Base-by-base conservation (phyloP, 495 filamentous ascomycete species). In the Penicillium paxilli region DNA sequence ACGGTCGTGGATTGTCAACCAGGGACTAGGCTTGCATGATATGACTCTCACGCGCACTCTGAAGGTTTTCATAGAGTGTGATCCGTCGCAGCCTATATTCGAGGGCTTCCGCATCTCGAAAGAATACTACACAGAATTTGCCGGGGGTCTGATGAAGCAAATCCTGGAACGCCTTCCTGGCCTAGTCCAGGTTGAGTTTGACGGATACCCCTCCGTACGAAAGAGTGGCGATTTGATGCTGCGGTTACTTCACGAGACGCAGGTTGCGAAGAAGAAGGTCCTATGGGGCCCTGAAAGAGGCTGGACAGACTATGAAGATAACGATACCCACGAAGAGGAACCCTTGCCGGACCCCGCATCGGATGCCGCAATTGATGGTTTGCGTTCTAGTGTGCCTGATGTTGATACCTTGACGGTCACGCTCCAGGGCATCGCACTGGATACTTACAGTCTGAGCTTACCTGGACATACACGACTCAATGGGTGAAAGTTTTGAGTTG, bases 81-180 rank as follows among this genome's bases (percentile, higher is more conserved):
- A 96, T 63, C 90, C 91, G 0, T 87, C 84, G 24, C 81, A 89
- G 59, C 79, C 80, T 24, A 67, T 87, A 3, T 93, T 91, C 65
- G 81, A 81, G 37, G 89, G 89, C 1, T 95, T 89, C 67, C 81
- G 89, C 12, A 67, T 77, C 19, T 80, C 79, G 24, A 74, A 81
- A 17, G 82, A 87, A 25, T 92, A 87, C 64, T 96, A 91, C 61
- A 91, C 91, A 20, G 68, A 73, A 14, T 96, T 95, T 60, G 86
- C 80, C 2, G 74, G 77, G 10, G 63, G 68, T 4, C 63, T 96
- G 28, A 53, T 94, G 17, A 71, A 67, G 14, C 65, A 77, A 28
- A 77, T 93, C 7, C 60, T 93, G 12, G 71, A 71, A 11, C 73
- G 76, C 37, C 72, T 91, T 66, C 86, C 88, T 0, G 69, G 51